phyloP scores from a whole-genome alignment of 345 rosid genomes.

The Rhizophora mangle region DNA sequence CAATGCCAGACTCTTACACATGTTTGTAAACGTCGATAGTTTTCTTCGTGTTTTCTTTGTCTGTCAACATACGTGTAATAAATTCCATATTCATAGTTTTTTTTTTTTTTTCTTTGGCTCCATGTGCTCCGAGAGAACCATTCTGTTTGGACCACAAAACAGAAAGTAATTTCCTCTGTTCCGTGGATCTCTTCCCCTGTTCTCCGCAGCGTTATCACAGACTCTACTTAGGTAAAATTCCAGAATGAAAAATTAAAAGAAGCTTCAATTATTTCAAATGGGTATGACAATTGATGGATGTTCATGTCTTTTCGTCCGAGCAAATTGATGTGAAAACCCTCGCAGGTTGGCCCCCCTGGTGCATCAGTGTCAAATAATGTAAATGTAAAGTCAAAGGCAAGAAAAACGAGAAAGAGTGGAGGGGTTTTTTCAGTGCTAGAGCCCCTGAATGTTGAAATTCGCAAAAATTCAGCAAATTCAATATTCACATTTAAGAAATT shows the following conservation, averaged over 20 bases:
- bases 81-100: neutral
- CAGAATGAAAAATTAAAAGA: slow-evolving; percentile 1
- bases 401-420: neutral
- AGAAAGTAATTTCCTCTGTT: no score
- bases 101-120: neutral
- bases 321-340: neutral
- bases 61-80: neutral
- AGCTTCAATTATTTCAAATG: slow-evolving; percentile 12
- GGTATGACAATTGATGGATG: slow-evolving; percentile 1
- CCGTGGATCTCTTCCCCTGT: no score
- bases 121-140: no score
- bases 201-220: neutral
- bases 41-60: neutral
- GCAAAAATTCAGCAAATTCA: no score
- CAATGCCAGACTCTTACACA: neutral
- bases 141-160: no score
- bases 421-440: neutral
- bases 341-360: slow-evolving; percentile 2
- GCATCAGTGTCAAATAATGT: slow-evolving; percentile 20
- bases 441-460: neutral
- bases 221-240: neutral
- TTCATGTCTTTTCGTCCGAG: neutral
- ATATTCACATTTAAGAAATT: neutral
- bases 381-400: slow-evolving; percentile 3
- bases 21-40: neutral